Evolutionary conservation across 805 yeast species (phyloP), one percentile per base, ranked within the genome.

Genomic region (Yamadazyma phyllophila): DNA sequence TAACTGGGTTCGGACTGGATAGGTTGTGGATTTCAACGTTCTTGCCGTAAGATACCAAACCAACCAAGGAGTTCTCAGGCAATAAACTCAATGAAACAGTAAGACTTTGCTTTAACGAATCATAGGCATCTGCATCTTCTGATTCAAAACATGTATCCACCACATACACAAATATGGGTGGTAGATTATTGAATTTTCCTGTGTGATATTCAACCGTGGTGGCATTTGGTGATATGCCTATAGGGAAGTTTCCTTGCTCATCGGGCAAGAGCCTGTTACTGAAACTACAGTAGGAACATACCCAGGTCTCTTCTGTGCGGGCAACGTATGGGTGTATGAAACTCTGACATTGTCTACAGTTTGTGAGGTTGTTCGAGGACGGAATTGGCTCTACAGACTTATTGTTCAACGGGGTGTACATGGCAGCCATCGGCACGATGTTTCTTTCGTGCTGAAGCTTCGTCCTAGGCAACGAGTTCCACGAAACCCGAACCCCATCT

Each of bases 351-450:
- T 81, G 81, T 27, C 55, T 33, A 47, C 55, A 52, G 34, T 33
- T 52, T 12, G 42, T 27, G 34, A 52, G 36, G 20, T 82, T 78
- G 47, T 75, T 69, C 44, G 90, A 77, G n/a, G 7, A 24, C 2
- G 52, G 50, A 43, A 87, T 69, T 13, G 88, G 84, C 51, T 89
- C 72, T 52, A 84, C 90, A 48, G 84, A 85, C 54, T 87, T 80
- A 47, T 80, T 81, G 58, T 88, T 82, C 56, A 94, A 77, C 7
- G 99, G 99, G n/a, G 97, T 91, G 73, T 90, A 94, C 51, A 94
- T 71, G 45, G 96, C 85, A 35, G 97, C 96, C 31, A 94, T 83
- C 10, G 99, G 99, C 27, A 94, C 91, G 14, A 92, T 95, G 59
- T 90, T 85, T 55, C 94, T 85, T 57, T 84, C 83, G 14, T 96